These are phyloP conservation scores for Baorangia bicolor DNA, from an alignment of 768 basidiomycete genomes.

Conservation along the genomic window DNA sequence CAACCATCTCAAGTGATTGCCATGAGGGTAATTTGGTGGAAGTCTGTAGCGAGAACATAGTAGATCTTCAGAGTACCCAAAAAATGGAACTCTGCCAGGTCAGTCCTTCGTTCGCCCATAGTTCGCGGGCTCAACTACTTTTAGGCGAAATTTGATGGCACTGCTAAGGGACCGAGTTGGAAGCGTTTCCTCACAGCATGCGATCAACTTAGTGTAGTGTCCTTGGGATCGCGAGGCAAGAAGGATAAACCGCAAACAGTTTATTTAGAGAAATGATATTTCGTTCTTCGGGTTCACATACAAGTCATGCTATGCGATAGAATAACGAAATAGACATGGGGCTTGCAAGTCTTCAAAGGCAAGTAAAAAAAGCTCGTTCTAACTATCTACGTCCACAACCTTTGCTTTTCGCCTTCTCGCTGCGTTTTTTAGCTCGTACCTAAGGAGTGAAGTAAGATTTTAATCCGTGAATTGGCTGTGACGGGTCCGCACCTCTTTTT, in stretches of 20 bases:
- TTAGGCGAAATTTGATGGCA: conserved; percentile 48
- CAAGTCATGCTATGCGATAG: not conserved
- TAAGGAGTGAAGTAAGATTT: conserved; percentile 31
- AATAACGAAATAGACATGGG: not conserved
- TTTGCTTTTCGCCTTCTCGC: conserved; percentile 71
- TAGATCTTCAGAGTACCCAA: conserved; percentile 56
- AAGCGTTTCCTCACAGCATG: conserved; percentile 41
- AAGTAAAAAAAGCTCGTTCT: not conserved
- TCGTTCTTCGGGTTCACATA: not conserved
- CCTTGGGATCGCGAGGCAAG: conserved; percentile 28
- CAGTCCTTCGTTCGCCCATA: conserved; percentile 11
- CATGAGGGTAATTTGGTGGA: conserved; percentile 1
- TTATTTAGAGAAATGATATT: conserved; percentile 10
- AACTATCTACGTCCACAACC: conserved; percentile 37
- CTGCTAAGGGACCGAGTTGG: conserved; percentile 44
- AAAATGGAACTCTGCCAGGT: conserved; percentile 57
- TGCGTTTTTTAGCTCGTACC: conserved; percentile 82
- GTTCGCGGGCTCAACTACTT: not conserved
- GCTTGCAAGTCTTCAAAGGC: not conserved
- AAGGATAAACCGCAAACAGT: conserved; percentile 4
- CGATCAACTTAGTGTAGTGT: conserved; percentile 40
- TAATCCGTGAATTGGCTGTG: not conserved
- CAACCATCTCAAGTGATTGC: conserved; percentile 1
- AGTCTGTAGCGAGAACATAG: conserved; percentile 44
- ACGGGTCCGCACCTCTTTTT: conserved; percentile 66